A percentile compares a stretch with the other conserved stretches of the same genome.
phyloP scores from a whole-genome alignment of 805 yeast species.

The Saturnispora silvae region DNA sequence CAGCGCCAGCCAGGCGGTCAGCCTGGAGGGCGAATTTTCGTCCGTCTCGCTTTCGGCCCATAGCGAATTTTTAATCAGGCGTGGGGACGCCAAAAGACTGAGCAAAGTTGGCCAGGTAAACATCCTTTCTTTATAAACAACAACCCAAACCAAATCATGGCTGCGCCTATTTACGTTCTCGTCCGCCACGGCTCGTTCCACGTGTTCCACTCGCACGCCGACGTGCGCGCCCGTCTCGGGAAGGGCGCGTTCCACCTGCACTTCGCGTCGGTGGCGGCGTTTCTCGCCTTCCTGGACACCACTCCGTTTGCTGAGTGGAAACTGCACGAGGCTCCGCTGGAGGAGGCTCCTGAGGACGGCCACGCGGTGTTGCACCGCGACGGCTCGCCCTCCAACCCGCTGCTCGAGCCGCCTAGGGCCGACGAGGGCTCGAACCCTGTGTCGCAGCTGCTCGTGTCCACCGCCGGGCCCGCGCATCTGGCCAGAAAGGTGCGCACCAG shows the following conservation, averaged over 20 bases:
- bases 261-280: conserved; percentile 2
- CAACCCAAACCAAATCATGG: background rate
- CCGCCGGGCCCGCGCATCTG: conserved; percentile 7
- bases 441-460: conserved; percentile 5
- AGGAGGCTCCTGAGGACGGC: background rate
- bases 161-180: conserved; percentile 2
- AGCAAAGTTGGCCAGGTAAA: conserved; percentile 6
- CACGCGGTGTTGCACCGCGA: conserved; percentile 5
- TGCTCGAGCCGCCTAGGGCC: conserved; percentile 7
- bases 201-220: conserved; percentile 4
- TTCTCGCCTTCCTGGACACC: conserved; percentile 5
- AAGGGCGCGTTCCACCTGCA: conserved; percentile 6
- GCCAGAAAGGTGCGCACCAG: conserved; percentile 7
- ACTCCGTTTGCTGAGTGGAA: conserved; percentile 7
- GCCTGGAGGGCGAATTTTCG: conserved; percentile 7
- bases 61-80: conserved; percentile 3
- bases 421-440: conserved; percentile 6
- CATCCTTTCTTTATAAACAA: conserved; percentile 4
- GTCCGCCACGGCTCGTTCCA: conserved; percentile 5
- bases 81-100: conserved; percentile 9
- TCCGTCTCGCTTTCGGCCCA: conserved; percentile 1
- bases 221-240: background rate
- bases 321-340: background rate
- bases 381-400: conserved; percentile 6
- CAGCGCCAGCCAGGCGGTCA: background rate